Evolutionary conservation across 495 filamentous ascomycete species (phyloP).

Genomic region (Penicillium bovifimosum): DNA sequence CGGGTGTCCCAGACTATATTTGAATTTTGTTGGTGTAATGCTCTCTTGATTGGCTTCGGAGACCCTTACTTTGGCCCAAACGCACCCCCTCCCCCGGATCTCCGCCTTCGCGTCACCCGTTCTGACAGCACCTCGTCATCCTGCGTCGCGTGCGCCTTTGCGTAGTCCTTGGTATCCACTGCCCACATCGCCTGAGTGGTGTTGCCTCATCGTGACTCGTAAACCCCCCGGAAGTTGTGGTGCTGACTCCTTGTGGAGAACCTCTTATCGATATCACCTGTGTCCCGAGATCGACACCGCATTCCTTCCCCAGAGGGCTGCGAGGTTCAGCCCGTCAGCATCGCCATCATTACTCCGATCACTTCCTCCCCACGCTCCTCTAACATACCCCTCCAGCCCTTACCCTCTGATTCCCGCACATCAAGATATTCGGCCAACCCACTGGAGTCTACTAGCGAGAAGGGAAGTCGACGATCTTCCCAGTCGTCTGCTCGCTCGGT

Average conservation of each 20-base stretch:
- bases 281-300: slow-evolving; percentile 1
- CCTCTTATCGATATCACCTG: slow-evolving; percentile 4
- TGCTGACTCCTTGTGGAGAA: slow-evolving; percentile 9
- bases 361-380: slow-evolving; percentile 43
- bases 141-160: slow-evolving; percentile 22
- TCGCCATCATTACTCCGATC: slow-evolving; percentile 57
- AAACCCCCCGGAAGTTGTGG: not conserved
- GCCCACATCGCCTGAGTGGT: slow-evolving; percentile 6
- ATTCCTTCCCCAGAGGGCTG: slow-evolving; percentile 33
- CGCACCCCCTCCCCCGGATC: not conserved
- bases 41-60: not conserved
- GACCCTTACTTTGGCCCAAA: slow-evolving; percentile 2
- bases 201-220: slow-evolving; percentile 3
- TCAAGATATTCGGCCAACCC: slow-evolving; percentile 26
- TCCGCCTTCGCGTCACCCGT: slow-evolving; percentile 24
- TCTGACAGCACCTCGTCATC: slow-evolving; percentile 24
- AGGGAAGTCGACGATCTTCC: slow-evolving; percentile 47
- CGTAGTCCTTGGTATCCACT: not conserved
- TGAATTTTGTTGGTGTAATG: not conserved
- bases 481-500: slow-evolving; percentile 54
- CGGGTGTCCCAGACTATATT: not conserved
- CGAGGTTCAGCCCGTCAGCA: slow-evolving; percentile 39
- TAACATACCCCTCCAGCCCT: slow-evolving; percentile 53
- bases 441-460: slow-evolving; percentile 42
- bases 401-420: slow-evolving; percentile 37